Evolutionary conservation across 176 grass and related monocot genomes (phyloP).

Genomic region (Phyllostachys edulis): DNA sequence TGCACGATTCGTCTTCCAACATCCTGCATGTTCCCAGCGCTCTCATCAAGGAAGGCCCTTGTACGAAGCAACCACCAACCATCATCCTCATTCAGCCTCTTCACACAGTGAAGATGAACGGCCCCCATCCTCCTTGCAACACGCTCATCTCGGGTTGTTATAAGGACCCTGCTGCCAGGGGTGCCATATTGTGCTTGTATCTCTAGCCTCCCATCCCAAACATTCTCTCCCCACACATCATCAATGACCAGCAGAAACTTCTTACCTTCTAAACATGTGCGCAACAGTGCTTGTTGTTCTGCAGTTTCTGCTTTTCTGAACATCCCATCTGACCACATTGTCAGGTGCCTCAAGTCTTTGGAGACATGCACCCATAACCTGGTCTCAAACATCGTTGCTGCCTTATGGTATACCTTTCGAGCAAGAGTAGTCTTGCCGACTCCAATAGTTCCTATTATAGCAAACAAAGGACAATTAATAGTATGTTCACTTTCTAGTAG

Average conservation of each 20-base stretch:
- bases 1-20: slow-evolving; percentile 53
- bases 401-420: slow-evolving; percentile 39
- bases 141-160: slow-evolving; percentile 47
- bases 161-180: slow-evolving; percentile 45
- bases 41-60: slow-evolving; percentile 28
- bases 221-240: slow-evolving; percentile 47
- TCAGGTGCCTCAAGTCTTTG: slow-evolving; percentile 20
- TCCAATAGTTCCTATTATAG: slow-evolving; percentile 49
- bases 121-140: slow-evolving; percentile 36
- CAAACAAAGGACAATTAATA: slow-evolving; percentile 21
- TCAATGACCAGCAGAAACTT: slow-evolving; percentile 57
- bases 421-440: slow-evolving; percentile 50
- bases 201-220: slow-evolving; percentile 41
- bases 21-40: slow-evolving; percentile 35
- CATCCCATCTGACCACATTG: slow-evolving; percentile 42
- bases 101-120: slow-evolving; percentile 35
- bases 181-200: slow-evolving; percentile 29
- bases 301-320: slow-evolving; percentile 17
- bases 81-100: slow-evolving; percentile 42
- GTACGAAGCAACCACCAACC: slow-evolving; percentile 51
- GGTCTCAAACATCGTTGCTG: background rate
- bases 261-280: slow-evolving; percentile 22
- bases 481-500: slow-evolving; percentile 26
- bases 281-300: slow-evolving; percentile 3
- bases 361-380: slow-evolving; percentile 48